Percentiles rank a stretch among this genome's conserved stretches.
phyloP scores from a whole-genome alignment of 768 basidiomycete species.

The Chalciporus chontae region DNA sequence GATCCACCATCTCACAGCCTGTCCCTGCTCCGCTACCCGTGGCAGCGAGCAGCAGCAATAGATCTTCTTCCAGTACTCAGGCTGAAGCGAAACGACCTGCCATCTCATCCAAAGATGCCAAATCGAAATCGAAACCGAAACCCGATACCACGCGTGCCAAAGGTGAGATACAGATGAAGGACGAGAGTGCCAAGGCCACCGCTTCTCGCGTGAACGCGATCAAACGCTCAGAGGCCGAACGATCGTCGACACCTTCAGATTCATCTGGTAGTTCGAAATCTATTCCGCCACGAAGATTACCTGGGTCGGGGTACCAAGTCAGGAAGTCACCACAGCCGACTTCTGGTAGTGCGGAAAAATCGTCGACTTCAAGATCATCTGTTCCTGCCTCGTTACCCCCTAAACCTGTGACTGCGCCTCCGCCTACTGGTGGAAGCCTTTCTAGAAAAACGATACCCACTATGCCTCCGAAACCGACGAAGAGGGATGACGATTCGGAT shows the following conservation, averaged over 20 bases:
- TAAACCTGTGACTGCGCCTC: constrained; percentile 31
- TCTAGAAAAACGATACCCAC: constrained; percentile 29
- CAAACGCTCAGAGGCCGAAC: constrained; percentile 26
- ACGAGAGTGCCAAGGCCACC: constrained; percentile 31
- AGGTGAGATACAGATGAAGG: constrained; percentile 38
- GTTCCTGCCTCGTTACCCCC: constrained; percentile 31
- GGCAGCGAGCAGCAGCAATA: constrained; percentile 15
- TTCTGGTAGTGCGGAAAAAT: constrained; percentile 18
- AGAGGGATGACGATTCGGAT: constrained; percentile 28
- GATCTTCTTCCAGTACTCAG: constrained; percentile 25
- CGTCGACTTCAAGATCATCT: constrained; percentile 22
- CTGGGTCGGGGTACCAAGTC: constrained; percentile 48
- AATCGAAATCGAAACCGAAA: constrained; percentile 41
- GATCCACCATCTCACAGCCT: constrained; percentile 11
- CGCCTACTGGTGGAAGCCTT: constrained; percentile 22
- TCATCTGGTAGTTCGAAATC: constrained; percentile 17
- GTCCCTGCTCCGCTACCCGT: constrained; percentile 16
- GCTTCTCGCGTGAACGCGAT: constrained; percentile 30
- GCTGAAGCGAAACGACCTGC: constrained; percentile 42
- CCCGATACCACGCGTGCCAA: constrained; percentile 27
- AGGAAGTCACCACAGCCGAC: constrained; percentile 31
- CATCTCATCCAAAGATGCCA: constrained; percentile 43
- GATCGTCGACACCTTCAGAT: constrained; percentile 18
- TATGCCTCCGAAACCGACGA: constrained; percentile 16
- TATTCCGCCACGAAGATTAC: constrained; percentile 32